Base-by-base conservation (phyloP, 2,329 filamentous ascomycete species). In the Ceratocystis cacaofunesta region DNA sequence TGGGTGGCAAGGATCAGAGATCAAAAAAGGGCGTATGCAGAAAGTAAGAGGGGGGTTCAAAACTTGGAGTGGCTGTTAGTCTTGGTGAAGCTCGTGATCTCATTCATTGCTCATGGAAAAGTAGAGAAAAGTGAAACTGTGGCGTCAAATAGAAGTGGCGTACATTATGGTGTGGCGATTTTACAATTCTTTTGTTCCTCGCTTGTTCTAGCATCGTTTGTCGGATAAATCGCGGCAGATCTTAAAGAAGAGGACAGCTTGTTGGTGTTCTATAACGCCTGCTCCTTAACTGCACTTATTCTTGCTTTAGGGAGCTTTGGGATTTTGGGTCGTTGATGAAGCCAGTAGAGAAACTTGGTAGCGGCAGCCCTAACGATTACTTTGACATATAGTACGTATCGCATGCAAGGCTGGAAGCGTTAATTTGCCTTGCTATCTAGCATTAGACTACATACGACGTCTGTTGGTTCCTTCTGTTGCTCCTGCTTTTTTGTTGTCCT, bases 241-340 rank as follows among this genome's bases (percentile, higher is more conserved):
- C 52, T 25, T 17, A 15, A 6, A 50, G 60, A 66, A 66, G 60
- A 63, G 65, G 65, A 66, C 65, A 66, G 65, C 65, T 65, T 63
- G 61, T 65, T 65, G 63, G 63, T 58, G 63, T 64, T n/a, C 5
- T 30, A 58, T 17, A 41, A 41, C 4, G 43, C 46, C 50, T 8
- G 48, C 41, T 61, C 30, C 36, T 46, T 22, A 1, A 19, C 19
- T 36, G 3, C 48, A 52, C 15, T n/a, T 58, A 25, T 58, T n/a
- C 55, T 32, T 28, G 55, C 28, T 22, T 8, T 15, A 52, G 25
- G 28, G 55, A 58, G 55, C 55, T 58, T 58, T 58, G 55, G 28
- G 55, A n/a, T n/a, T 58, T 58, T 28, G 28, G 17, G 2, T 30
- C 28, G 55, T 19, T 36, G 17, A 36, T 17, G 25, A 58, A 58